Evolutionary conservation across 306 rosid species (phyloP).

Genomic region (Pyrus communis): DNA sequence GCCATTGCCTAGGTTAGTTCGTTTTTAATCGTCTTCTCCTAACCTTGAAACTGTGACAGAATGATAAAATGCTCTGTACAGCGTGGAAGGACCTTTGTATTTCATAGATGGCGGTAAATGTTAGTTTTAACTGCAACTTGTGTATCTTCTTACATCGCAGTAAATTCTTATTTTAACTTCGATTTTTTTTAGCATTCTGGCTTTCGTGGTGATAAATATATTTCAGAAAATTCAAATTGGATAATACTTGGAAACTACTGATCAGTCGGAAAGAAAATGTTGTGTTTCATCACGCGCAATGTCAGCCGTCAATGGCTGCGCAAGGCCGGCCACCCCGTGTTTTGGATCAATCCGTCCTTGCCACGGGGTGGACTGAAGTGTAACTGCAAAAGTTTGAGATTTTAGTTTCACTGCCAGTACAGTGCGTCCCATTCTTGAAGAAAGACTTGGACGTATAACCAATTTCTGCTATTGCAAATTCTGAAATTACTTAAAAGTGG

Average conservation of each 20-base stretch:
- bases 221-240: neutral
- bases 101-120: slow-evolving; percentile 13
- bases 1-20: slow-evolving; percentile 27
- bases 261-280: too few relatives aligned
- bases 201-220: neutral
- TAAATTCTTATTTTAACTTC: neutral
- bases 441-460: too few relatives aligned
- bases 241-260: neutral
- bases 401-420: too few relatives aligned
- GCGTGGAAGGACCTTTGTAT: slow-evolving; percentile 18
- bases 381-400: too few relatives aligned
- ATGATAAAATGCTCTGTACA: slow-evolving; percentile 26
- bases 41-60: slow-evolving; percentile 28
- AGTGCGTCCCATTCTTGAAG: too few relatives aligned
- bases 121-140: slow-evolving; percentile 13
- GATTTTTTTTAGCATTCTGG: neutral
- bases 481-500: too few relatives aligned
- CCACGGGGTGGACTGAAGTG: too few relatives aligned
- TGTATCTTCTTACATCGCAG: slow-evolving; percentile 8
- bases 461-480: too few relatives aligned
- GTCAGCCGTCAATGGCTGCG: too few relatives aligned
- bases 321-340: too few relatives aligned
- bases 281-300: too few relatives aligned
- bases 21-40: slow-evolving; percentile 16
- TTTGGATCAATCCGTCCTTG: too few relatives aligned